These are phyloP conservation scores for Pseudogymnoascus sp. DNA, from an alignment of 2,329 filamentous ascomycete species.

Conservation along the genomic window DNA sequence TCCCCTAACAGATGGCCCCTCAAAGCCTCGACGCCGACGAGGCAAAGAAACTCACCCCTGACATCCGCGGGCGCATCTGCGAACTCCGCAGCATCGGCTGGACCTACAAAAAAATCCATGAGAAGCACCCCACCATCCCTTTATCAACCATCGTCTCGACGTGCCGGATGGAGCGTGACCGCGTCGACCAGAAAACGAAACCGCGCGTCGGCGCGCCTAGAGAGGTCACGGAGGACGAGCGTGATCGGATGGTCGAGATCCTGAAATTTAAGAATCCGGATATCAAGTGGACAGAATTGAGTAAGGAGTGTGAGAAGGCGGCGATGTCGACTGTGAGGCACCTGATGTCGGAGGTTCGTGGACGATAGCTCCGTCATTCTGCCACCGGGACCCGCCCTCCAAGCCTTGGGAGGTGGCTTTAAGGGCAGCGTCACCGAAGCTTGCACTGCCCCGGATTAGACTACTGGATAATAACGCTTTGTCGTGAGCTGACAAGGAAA, in stretches of 20 bases:
- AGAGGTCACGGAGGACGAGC: conserved; percentile 5
- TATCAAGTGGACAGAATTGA: neutral
- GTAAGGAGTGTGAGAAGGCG: conserved; percentile 2
- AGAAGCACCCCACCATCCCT: conserved; percentile 6
- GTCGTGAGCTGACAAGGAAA: neutral
- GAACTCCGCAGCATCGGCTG: conserved; percentile 10
- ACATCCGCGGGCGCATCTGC: conserved; percentile 11
- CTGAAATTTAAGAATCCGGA: neutral
- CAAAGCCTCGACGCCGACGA: neutral
- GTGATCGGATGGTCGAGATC: conserved; percentile 11
- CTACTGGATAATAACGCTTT: neutral
- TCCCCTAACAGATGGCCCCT: neutral
- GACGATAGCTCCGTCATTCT: neutral
- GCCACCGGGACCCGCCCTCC: neutral
- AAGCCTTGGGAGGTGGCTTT: neutral
- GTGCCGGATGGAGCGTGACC: neutral
- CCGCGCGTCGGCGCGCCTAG: conserved; percentile 1
- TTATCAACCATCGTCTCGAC: conserved; percentile 9
- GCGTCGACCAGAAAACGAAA: neutral
- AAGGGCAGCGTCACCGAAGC: neutral
- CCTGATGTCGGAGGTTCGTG: neutral
- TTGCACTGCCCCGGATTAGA: neutral
- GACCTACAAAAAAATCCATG: neutral
- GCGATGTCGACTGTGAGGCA: neutral
- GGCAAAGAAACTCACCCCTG: conserved; percentile 5